Evolutionary conservation across 2,329 filamentous ascomycete species (phyloP).

Genomic region (Diaporthe sp.): DNA sequence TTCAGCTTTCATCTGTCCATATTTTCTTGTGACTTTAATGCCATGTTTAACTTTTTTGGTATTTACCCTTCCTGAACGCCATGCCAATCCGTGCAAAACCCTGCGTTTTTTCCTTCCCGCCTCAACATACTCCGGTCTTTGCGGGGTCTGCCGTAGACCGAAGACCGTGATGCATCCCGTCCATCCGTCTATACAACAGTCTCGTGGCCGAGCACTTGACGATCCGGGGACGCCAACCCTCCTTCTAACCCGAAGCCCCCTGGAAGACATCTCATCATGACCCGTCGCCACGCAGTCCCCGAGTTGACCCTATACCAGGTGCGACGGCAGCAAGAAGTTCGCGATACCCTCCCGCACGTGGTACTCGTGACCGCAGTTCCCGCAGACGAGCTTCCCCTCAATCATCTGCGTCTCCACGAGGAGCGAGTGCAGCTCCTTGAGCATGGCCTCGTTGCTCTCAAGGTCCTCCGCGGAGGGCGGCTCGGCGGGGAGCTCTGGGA

Average conservation of each 20-base stretch:
- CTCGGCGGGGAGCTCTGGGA: constrained; percentile 75
- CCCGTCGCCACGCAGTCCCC: neutral
- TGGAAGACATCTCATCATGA: neutral
- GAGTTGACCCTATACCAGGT: constrained; percentile 71
- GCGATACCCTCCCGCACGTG: constrained; percentile 94
- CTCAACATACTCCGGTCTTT: too few relatives aligned
- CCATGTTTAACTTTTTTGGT: neutral
- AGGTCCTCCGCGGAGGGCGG: constrained; percentile 72
- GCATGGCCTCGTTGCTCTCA: constrained; percentile 73
- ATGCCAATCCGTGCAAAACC: constrained; percentile 20
- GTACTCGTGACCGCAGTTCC: constrained; percentile 93
- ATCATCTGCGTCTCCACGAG: constrained; percentile 90
- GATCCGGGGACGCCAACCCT: neutral
- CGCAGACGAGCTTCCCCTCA: constrained; percentile 90
- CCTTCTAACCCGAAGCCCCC: neutral
- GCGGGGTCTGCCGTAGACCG: too few relatives aligned
- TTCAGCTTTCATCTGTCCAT: neutral
- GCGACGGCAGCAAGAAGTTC: constrained; percentile 93
- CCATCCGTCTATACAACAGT: neutral
- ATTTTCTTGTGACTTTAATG: neutral
- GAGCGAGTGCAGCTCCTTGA: constrained; percentile 82
- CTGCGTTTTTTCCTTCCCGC: neutral
- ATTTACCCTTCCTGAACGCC: constrained; percentile 31
- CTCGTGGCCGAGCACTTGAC: neutral
- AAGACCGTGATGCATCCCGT: neutral